Evolutionary conservation across 257 asterid genomes (phyloP).

Genomic region (Ligustrum vulgare): DNA sequence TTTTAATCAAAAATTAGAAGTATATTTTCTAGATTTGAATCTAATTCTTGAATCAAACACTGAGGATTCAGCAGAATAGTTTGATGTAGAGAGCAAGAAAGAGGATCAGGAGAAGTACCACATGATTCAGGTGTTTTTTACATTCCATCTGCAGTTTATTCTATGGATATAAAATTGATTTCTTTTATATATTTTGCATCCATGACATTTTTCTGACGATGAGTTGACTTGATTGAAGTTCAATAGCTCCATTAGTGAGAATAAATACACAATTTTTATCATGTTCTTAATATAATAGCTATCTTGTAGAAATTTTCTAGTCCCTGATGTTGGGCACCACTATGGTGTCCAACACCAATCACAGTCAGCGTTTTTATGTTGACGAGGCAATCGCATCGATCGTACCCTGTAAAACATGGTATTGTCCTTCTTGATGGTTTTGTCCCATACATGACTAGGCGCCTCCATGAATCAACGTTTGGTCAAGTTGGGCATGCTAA

Average conservation of each 20-base stretch:
- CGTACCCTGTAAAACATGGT: too few relatives aligned
- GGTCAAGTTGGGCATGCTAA: neutral
- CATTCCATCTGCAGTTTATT: neutral
- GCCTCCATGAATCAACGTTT: neutral
- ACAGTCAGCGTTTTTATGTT: too few relatives aligned
- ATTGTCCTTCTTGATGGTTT: too few relatives aligned
- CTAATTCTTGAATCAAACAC: constrained; percentile 16
- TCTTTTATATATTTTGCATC: neutral
- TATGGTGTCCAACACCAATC: too few relatives aligned
- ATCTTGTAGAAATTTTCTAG: too few relatives aligned
- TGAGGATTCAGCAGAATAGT: constrained; percentile 13
- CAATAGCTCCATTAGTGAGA: neutral
- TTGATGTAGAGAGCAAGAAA: constrained; percentile 11
- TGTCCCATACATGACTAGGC: too few relatives aligned
- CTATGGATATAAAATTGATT: neutral
- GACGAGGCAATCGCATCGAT: too few relatives aligned
- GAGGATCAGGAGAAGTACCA: constrained; percentile 5
- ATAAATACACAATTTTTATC: neutral
- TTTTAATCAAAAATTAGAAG: constrained; percentile 20
- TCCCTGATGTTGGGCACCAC: too few relatives aligned
- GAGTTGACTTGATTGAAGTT: neutral
- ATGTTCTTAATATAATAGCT: neutral
- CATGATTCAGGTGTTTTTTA: constrained; percentile 24
- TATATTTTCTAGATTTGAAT: constrained; percentile 17
- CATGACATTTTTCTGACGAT: neutral